Percentiles rank a stretch among this genome's conserved stretches.
Evolutionary conservation across 352 stramenopile genomes (phyloP).

Genomic region (Peronospora farinosa): DNA sequence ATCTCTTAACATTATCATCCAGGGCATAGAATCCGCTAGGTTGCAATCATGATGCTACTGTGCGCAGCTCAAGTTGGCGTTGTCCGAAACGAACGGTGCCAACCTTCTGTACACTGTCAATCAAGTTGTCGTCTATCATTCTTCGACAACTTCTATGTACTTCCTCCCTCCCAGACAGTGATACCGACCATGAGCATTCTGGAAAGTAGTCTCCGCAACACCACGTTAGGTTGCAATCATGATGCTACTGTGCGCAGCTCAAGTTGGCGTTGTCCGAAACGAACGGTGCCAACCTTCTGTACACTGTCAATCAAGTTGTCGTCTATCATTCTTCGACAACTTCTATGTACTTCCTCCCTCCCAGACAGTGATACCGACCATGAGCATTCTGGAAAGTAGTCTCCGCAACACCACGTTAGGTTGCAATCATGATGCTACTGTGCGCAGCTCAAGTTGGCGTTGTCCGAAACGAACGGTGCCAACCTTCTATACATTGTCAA

Average conservation of each 20-base stretch:
- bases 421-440: background rate
- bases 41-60: background rate
- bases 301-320: background rate
- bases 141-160: background rate
- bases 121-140: background rate
- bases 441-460: slow-evolving; percentile 4
- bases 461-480: background rate
- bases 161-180: background rate
- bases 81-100: background rate
- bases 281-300: background rate
- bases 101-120: background rate
- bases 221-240: background rate
- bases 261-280: background rate
- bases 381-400: background rate
- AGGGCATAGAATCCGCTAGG: background rate
- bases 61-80: slow-evolving; percentile 4
- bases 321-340: background rate
- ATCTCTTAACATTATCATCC: background rate
- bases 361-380: background rate
- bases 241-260: slow-evolving; percentile 4
- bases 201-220: background rate
- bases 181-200: no score
- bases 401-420: background rate
- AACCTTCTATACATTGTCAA: background rate
- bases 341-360: background rate